A percentile compares a stretch with the other conserved stretches of the same genome.
These are phyloP conservation scores for Debaryomycetaceae sp. DNA, from an alignment of 1,139 yeast species.

Conservation along the genomic window DNA sequence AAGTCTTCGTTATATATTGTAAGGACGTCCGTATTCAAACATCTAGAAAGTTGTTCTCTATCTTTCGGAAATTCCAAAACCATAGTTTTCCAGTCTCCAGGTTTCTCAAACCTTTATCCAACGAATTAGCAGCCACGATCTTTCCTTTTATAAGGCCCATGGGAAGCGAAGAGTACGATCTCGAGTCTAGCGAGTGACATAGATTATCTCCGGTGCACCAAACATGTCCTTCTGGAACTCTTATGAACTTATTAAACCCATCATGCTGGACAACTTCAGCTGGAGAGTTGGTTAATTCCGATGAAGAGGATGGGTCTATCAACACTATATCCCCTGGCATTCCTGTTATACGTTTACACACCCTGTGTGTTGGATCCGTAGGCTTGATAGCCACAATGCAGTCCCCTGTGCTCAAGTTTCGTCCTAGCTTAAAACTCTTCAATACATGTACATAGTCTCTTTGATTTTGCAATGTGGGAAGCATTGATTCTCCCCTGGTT, in stretches of 20 bases:
- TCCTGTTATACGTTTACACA: conserved; percentile 90
- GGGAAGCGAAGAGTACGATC: conserved; percentile 86
- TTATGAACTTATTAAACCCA: conserved; percentile 57
- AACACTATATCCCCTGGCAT: conserved; percentile 90
- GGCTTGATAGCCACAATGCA: conserved; percentile 87
- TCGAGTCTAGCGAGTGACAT: conserved; percentile 83
- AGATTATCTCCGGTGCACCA: conserved; percentile 97
- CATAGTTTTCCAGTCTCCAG: conserved; percentile 27
- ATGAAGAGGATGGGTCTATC: conserved; percentile 72
- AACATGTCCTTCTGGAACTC: conserved; percentile 85
- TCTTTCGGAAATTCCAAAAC: conserved; percentile 53
- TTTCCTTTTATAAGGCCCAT: conserved; percentile 86
- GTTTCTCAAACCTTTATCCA: conserved; percentile 30
- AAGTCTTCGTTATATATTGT: not conserved
- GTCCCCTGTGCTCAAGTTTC: conserved; percentile 72
- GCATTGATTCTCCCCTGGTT: conserved; percentile 92
- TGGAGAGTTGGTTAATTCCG: conserved; percentile 43
- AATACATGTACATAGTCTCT: conserved; percentile 81
- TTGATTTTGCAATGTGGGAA: conserved; percentile 75
- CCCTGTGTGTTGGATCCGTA: conserved; percentile 79
- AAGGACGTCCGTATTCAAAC: conserved; percentile 7
- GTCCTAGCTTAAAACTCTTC: conserved; percentile 57
- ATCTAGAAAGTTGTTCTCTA: conserved; percentile 39
- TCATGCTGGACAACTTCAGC: conserved; percentile 30
- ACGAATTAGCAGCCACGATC: conserved; percentile 63